Evolutionary conservation across 2,329 filamentous ascomycete genomes (phyloP).

Genomic region (Rugonectria rugulosa): DNA sequence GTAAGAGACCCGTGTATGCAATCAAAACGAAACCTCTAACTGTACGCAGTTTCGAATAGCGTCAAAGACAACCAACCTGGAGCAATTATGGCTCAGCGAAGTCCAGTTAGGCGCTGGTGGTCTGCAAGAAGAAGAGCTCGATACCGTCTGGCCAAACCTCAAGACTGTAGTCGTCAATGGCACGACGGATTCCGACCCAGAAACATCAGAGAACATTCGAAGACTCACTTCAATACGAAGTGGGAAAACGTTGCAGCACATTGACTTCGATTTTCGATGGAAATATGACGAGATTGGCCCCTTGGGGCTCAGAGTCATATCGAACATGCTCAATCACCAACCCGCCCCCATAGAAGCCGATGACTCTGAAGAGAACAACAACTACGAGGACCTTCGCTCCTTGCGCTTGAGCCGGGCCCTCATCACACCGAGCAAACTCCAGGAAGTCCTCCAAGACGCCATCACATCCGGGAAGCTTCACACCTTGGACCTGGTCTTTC

Average conservation of each 20-base stretch:
- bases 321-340: slow-evolving; percentile 27
- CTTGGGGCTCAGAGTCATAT: slow-evolving; percentile 27
- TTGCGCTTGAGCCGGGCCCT: slow-evolving; percentile 39
- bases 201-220: slow-evolving; percentile 33
- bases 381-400: slow-evolving; percentile 39
- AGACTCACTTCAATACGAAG: slow-evolving; percentile 40
- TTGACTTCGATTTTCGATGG: slow-evolving; percentile 43
- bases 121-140: slow-evolving; percentile 21
- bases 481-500: slow-evolving; percentile 48
- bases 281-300: slow-evolving; percentile 33
- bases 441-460: slow-evolving; percentile 35
- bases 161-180: slow-evolving; percentile 40
- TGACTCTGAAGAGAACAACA: slow-evolving; percentile 22
- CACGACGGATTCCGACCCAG: slow-evolving; percentile 28
- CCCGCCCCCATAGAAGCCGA: slow-evolving; percentile 14
- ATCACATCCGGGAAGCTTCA: slow-evolving; percentile 40
- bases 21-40: slow-evolving; percentile 18
- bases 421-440: slow-evolving; percentile 35
- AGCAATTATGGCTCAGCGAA: slow-evolving; percentile 44
- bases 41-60: slow-evolving; percentile 35
- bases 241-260: slow-evolving; percentile 35
- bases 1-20: slow-evolving; percentile 21
- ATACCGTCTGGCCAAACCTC: slow-evolving; percentile 41
- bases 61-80: slow-evolving; percentile 38
- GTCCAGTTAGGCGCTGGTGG: slow-evolving; percentile 30